Base-by-base conservation (phyloP, 306 rosid genomes). In the Aeschynomene evenia region DNA sequence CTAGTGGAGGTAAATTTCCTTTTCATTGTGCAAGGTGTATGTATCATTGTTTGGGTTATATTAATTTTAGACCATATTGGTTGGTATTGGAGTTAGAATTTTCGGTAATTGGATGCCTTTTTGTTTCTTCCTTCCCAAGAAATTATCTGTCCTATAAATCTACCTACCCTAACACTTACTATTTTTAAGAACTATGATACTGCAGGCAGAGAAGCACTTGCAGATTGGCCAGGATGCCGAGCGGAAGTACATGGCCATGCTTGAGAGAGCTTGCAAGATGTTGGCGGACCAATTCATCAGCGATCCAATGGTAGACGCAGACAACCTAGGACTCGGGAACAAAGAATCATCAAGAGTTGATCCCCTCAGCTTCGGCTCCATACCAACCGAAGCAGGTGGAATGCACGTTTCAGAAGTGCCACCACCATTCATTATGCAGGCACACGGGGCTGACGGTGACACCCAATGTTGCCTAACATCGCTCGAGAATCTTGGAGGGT, bases 181-280 rank as follows among this genome's bases (percentile, higher is more conserved):
- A 66, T 71, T 79, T 39, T 53, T 71, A 68, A 34, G 71, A 46
- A 81, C 53, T 53, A 37, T 42, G 72, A 50, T 54, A 60, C 51
- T 71, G 81, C 80, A 94, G 99, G 99, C 99, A 29, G 99, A 94
- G 85, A 94, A 91, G 86, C 99, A 91, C 84, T 77, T 94, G 83
- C 96, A 79, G 80, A 90, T 94, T 82, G 92, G 99, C 66, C 95
- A 94, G 84, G 93, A 85, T 60, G 99, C 99, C 6, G 99, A 94
- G 46, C 75, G 79, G 50, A 83, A 89, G 55, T 94, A 94, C 52
- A 91, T 91, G 85, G 87, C 86, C 58, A 90, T 91, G 96, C 92
- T 94, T 55, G 99, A 94, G 84, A 86, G 92, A 82, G 95, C 99
- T 18, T 94, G 99, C 66, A 91, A 89, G 81, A 88, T 94, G 96